phyloP scores from a whole-genome alignment of 495 filamentous ascomycete genomes.

The Penicillium verhagenii region DNA sequence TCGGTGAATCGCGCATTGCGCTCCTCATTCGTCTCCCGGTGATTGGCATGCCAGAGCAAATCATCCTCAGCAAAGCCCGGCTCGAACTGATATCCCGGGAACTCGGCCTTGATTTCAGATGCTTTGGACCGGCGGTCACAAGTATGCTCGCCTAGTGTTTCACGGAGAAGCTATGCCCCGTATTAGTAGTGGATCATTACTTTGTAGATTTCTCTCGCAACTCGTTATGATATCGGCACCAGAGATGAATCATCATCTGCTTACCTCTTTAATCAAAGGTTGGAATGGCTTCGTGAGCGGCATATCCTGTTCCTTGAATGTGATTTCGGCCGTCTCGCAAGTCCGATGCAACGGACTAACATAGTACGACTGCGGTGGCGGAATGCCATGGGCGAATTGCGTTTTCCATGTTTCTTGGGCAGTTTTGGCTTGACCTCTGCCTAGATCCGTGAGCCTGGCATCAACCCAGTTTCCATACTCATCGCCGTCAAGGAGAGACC shows the following conservation, averaged over 20 bases:
- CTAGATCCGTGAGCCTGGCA: slow-evolving; percentile 62
- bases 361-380: slow-evolving; percentile 67
- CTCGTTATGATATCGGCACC: neutral
- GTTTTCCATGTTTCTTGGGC: slow-evolving; percentile 64
- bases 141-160: slow-evolving; percentile 74
- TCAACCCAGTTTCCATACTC: slow-evolving; percentile 67
- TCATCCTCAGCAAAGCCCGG: slow-evolving; percentile 62
- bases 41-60: slow-evolving; percentile 51
- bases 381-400: slow-evolving; percentile 55
- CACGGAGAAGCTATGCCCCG: slow-evolving; percentile 54
- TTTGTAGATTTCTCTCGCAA: neutral
- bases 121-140: slow-evolving; percentile 70
- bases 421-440: slow-evolving; percentile 61
- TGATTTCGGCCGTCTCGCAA: slow-evolving; percentile 61
- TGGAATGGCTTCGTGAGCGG: slow-evolving; percentile 52
- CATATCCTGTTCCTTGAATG: slow-evolving; percentile 57
- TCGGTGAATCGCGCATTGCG: slow-evolving; percentile 53
- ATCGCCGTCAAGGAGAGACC: slow-evolving; percentile 72
- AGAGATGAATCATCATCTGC: neutral
- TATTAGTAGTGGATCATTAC: neutral
- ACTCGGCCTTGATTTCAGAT: slow-evolving; percentile 55
- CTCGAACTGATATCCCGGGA: slow-evolving; percentile 64
- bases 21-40: slow-evolving; percentile 55
- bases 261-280: slow-evolving; percentile 66
- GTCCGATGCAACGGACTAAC: slow-evolving; percentile 73